Percentiles rank a stretch among this genome's conserved stretches.
Evolutionary conservation across 1,139 yeast genomes (phyloP).

Genomic region (Suzukiozyma palmioleophila): DNA sequence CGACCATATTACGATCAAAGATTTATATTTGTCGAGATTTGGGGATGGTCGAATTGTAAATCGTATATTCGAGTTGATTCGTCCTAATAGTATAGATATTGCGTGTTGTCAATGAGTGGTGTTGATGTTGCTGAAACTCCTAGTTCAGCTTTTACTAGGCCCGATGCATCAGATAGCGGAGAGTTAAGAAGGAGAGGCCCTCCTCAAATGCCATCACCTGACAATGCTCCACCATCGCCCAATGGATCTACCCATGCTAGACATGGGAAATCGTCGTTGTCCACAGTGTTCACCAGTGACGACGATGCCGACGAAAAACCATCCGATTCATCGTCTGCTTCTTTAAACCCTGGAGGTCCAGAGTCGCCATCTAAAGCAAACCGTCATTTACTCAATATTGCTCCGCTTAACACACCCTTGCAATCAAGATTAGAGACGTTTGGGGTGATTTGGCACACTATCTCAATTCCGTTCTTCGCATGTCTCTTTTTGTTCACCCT

Average conservation of each 20-base stretch:
- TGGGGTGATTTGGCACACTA: conserved; percentile 72
- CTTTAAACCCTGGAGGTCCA: not conserved
- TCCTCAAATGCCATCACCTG: not conserved
- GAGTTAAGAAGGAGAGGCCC: conserved; percentile 1
- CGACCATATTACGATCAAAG: too few relatives aligned
- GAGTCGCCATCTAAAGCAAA: conserved; percentile 2
- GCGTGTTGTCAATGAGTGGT: too few relatives aligned
- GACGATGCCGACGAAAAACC: not conserved
- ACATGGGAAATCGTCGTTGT: not conserved
- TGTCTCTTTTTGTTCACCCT: conserved; percentile 50
- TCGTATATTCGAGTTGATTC: too few relatives aligned
- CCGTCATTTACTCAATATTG: conserved; percentile 26
- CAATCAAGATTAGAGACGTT: conserved; percentile 62
- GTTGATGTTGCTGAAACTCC: too few relatives aligned
- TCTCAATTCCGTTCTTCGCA: conserved; percentile 60
- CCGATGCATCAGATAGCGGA: not conserved
- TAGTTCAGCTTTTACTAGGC: too few relatives aligned
- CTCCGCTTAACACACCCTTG: conserved; percentile 55
- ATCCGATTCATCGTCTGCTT: not conserved
- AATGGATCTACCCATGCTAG: not conserved
- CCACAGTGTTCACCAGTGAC: not conserved
- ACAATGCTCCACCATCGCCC: not conserved
- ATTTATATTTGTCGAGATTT: too few relatives aligned
- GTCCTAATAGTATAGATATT: too few relatives aligned
- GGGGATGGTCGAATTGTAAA: too few relatives aligned